These are phyloP conservation scores for Erucastrum elatum DNA, from an alignment of 345 rosid genomes.

Conservation along the genomic window DNA sequence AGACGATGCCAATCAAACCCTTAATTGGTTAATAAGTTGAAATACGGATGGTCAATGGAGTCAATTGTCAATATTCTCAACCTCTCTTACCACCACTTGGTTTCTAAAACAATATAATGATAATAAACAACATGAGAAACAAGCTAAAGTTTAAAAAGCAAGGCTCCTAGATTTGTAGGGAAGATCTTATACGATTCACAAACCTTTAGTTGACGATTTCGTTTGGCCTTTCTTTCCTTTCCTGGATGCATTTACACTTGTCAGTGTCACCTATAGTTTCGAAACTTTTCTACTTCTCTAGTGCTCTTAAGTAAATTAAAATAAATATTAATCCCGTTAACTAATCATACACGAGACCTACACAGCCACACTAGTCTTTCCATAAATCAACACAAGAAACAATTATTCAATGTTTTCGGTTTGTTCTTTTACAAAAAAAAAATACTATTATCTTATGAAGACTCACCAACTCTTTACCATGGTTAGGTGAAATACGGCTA, in stretches of 20 bases:
- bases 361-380: conserved; percentile 26
- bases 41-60: not conserved
- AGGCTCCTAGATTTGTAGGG: conserved; percentile 22
- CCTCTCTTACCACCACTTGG: conserved; percentile 2
- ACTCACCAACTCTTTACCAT: conserved; percentile 44
- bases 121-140: not conserved
- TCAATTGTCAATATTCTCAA: conserved; percentile 30
- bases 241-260: conserved; percentile 17
- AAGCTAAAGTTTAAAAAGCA: not conserved
- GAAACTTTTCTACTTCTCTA: conserved; percentile 12
- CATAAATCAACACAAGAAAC: not conserved
- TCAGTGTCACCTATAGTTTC: not conserved
- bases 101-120: not conserved
- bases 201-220: conserved; percentile 21
- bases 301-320: conserved; percentile 8
- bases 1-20: too few relatives aligned
- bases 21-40: conserved; percentile 2
- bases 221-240: conserved; percentile 18
- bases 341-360: conserved; percentile 37
- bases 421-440: not conserved
- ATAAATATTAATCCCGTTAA: not conserved
- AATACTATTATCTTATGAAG: not conserved
- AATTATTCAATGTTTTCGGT: not conserved
- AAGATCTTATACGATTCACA: conserved; percentile 32
- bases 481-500: conserved; percentile 29